Base-by-base conservation (phyloP, 306 rosid genomes). In the Arachis stenosperma region DNA sequence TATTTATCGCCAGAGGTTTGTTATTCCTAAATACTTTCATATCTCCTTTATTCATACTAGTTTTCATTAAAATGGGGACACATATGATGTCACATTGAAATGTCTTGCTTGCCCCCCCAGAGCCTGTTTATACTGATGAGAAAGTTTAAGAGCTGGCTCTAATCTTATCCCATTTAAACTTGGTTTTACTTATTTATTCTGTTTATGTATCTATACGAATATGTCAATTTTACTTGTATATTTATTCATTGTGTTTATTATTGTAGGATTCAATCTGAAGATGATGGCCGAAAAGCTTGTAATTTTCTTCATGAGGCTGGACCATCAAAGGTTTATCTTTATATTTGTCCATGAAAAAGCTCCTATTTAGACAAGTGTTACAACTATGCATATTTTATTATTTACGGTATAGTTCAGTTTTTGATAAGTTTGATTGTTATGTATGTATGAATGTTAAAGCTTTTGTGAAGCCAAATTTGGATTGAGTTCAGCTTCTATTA, bases 291-390 rank as follows among this genome's bases (percentile, higher is more conserved):
- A 65, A 81, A 91, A 67, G 97, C 96, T 72, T 91, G 97, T 74
- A 89, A 81, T 69, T 68, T 84, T 81, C 91, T 91, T 79, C 96
- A 91, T 75, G 87, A 86, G 12, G 91, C 90, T 11, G 97, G 96
- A 71, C 97, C 97, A 8, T 74, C 93, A 71, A 89, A 84, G 97
- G 96, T 91, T 77, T 74, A 55, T 15, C 53, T 77, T 52, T 81
- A 46, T 43, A 61, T 3, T 14, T 67, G 51, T 43, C 62, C 22
- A 70, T n/a, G 50, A 39, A 36, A 61, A 79, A 67, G 43, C 7
- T 27, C 30, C 15, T 47, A 46, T 47, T 40, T 60, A 44, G 47
- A 6, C 33, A 47, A 22, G 40, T 46, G 47, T 40, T 5, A 10
- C 55, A 70, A 17, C 10, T 44, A 44, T 2, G 11, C 61, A 40